These are phyloP conservation scores for Trebouxia sp. DNA, from an alignment of 139 green algal species.

Conservation along the genomic window DNA sequence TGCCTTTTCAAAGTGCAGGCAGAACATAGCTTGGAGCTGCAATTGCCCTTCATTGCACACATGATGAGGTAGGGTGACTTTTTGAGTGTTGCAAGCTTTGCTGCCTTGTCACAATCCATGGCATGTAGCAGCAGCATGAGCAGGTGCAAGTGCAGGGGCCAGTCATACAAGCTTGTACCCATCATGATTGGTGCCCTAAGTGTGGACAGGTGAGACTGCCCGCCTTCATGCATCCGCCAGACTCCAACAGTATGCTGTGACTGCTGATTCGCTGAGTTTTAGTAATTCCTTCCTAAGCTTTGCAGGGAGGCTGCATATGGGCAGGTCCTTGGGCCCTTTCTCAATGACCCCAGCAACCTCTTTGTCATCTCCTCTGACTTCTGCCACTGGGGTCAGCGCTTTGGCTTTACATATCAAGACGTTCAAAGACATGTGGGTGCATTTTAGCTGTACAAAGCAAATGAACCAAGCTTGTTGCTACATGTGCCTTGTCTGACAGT, in stretches of 20 bases:
- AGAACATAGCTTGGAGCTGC: conserved; percentile 96
- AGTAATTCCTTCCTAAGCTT: neutral
- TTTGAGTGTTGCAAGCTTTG: no score
- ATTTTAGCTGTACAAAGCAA: neutral
- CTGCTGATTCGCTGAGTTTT: neutral
- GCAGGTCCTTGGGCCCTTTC: conserved; percentile 74
- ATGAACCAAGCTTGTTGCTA: neutral
- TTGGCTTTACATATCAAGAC: conserved; percentile 79
- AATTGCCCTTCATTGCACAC: conserved; percentile 87
- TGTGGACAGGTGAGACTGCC: conserved; percentile 47
- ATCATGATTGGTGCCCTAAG: conserved; percentile 93
- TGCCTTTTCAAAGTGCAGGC: conserved; percentile 50
- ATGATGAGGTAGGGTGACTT: conserved; percentile 52
- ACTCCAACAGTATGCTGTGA: neutral
- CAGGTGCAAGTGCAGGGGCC: conserved; percentile 38
- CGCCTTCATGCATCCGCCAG: neutral
- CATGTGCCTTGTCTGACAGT: neutral
- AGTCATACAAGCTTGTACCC: conserved; percentile 80
- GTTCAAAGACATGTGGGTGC: conserved; percentile 28
- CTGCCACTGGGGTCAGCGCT: conserved; percentile 93
- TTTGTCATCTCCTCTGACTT: conserved; percentile 96
- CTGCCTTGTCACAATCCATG: no score
- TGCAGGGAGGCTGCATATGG: conserved; percentile 84
- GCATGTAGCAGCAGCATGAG: no score
- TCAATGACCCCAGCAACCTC: conserved; percentile 83